A percentile compares a stretch with the other conserved stretches of the same genome.
Conservation (phyloP, 2,329 filamentous ascomycete genomes). For the Rhinocladiella mackenziei region DNA sequence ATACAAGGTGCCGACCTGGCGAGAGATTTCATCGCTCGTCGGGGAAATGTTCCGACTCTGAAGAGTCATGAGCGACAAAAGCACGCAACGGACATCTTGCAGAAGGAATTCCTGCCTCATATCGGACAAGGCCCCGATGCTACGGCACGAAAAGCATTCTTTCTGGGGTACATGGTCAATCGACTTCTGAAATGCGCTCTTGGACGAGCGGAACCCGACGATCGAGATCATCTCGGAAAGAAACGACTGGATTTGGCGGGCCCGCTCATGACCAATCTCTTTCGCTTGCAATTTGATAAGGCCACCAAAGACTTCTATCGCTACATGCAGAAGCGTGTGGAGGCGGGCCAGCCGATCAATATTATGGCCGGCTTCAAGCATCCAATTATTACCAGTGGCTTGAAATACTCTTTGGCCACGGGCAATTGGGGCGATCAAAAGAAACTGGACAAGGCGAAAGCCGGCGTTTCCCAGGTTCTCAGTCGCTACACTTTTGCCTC, state of each 20-base stretch:
- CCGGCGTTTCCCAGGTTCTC: conserved; percentile 95
- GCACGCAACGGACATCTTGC: conserved; percentile 88
- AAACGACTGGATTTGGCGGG: conserved; percentile 95
- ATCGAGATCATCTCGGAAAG: conserved; percentile 98
- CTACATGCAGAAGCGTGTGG: conserved; percentile 88
- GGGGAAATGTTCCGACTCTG: conserved; percentile 68
- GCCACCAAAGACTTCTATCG: conserved; percentile 86
- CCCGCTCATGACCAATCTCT: conserved; percentile 90
- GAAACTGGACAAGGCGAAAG: conserved; percentile 90
- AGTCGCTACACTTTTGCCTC: conserved; percentile 98
- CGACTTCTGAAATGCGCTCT: conserved; percentile 89
- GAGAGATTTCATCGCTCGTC: conserved; percentile 90
- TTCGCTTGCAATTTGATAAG: conserved; percentile 85
- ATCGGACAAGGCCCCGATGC: conserved; percentile 94
- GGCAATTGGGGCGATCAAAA: conserved; percentile 99
- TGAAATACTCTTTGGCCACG: conserved; percentile 95
- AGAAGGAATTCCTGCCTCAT: conserved; percentile 94
- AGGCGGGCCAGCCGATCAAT: conserved; percentile 84
- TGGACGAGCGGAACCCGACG: conserved; percentile 88
- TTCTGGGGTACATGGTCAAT: conserved; percentile 98
- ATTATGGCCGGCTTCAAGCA: conserved; percentile 86
- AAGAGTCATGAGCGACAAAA: conserved; percentile 81
- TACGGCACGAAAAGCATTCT: conserved; percentile 94
- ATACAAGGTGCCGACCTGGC: conserved; percentile 95
- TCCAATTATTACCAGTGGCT: conserved; percentile 82